Percentiles rank a stretch among this genome's conserved stretches.
phyloP scores from a whole-genome alignment of 2,329 filamentous ascomycete species.

The Colletotrichum coccodes region DNA sequence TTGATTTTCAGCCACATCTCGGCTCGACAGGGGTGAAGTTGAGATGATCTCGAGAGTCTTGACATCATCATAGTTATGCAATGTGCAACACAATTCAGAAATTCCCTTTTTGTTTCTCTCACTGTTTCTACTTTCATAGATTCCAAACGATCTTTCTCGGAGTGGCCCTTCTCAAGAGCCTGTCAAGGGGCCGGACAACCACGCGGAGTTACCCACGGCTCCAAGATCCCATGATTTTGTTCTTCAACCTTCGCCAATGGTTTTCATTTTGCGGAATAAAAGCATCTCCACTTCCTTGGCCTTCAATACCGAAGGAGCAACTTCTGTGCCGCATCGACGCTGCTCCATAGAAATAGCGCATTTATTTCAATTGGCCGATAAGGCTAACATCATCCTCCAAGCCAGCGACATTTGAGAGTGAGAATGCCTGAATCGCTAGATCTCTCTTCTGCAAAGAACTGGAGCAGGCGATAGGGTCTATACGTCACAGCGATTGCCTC shows the following conservation, averaged over 20 bases:
- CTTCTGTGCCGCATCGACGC: neutral
- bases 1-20: constrained; percentile 7
- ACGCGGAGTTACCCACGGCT: neutral
- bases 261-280: no score
- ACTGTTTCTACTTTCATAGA: no score
- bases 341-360: no score
- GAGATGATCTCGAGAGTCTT: neutral
- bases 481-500: neutral
- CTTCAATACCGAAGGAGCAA: neutral
- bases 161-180: no score
- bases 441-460: neutral
- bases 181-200: neutral
- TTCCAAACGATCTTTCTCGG: no score
- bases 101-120: no score
- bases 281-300: neutral
- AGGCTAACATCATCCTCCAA: neutral
- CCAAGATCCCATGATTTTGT: no score
- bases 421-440: neutral
- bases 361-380: neutral
- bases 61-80: neutral
- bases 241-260: neutral
- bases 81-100: no score
- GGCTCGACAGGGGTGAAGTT: neutral
- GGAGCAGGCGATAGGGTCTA: neutral
- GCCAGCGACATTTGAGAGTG: neutral